Percentiles rank a stretch among this genome's conserved stretches.
phyloP scores from a whole-genome alignment of 2,329 filamentous ascomycete species.

The Xylariaceae sp. region DNA sequence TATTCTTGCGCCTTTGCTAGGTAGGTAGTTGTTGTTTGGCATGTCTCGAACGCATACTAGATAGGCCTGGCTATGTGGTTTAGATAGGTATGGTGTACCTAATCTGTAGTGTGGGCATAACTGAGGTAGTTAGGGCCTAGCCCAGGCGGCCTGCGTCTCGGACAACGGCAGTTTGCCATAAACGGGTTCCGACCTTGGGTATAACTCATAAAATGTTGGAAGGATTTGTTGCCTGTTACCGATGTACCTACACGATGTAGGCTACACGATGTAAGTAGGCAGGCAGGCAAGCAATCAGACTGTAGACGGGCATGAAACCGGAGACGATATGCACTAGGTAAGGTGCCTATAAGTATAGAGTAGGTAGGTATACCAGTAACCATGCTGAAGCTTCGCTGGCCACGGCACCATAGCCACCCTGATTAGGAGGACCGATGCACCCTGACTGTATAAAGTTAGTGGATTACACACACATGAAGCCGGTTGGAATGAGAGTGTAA shows the following conservation, averaged over 20 bases:
- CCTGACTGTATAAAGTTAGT: not conserved
- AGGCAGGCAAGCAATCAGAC: too few species aligned
- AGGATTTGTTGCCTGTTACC: conserved; percentile 3
- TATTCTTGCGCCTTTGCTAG: not conserved
- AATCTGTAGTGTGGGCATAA: too few species aligned
- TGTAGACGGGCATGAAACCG: too few species aligned
- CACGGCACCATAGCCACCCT: not conserved
- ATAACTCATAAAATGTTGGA: not conserved
- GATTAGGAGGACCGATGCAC: conserved; percentile 6
- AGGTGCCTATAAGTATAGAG: not conserved
- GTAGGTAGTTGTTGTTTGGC: not conserved
- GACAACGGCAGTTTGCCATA: conserved; percentile 1
- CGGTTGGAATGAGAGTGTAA: not conserved
- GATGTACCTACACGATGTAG: not conserved
- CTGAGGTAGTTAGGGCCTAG: too few species aligned
- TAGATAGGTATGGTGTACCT: too few species aligned
- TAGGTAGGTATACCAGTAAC: not conserved
- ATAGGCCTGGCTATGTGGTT: not conserved
- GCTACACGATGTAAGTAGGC: not conserved
- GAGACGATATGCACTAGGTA: too few species aligned
- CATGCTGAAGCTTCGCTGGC: not conserved
- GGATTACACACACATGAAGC: not conserved
- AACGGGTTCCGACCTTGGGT: not conserved
- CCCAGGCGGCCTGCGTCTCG: conserved; percentile 7
- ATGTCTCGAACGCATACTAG: not conserved